phyloP scores from a whole-genome alignment of 2,329 filamentous ascomycete species.

The Lithohypha guttulata region DNA sequence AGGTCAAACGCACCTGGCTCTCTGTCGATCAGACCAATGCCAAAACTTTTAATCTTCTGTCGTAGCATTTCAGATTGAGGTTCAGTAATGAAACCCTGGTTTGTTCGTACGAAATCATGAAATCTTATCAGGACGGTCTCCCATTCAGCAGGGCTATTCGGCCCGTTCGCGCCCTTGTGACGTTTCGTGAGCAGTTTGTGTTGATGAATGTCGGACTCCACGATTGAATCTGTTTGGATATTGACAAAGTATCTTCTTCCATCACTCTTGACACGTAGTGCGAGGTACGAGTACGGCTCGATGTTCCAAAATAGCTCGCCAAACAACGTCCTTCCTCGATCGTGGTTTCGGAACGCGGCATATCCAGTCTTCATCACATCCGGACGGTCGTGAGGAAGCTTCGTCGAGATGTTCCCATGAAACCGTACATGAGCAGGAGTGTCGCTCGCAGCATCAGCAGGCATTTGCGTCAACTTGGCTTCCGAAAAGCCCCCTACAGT shows the following conservation, averaged over 20 bases:
- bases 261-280: slow-evolving; percentile 79
- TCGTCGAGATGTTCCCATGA: slow-evolving; percentile 76
- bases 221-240: slow-evolving; percentile 85
- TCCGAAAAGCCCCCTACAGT: slow-evolving; percentile 80
- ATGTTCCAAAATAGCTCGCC: slow-evolving; percentile 80
- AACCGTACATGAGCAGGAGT: slow-evolving; percentile 63
- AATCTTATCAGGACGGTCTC: slow-evolving; percentile 89
- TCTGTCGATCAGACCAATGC: slow-evolving; percentile 80
- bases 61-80: slow-evolving; percentile 83
- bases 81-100: slow-evolving; percentile 82
- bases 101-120: slow-evolving; percentile 89
- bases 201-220: slow-evolving; percentile 92
- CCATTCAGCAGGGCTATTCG: slow-evolving; percentile 64
- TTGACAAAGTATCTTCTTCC: slow-evolving; percentile 91
- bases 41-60: slow-evolving; percentile 74
- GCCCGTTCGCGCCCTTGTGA: slow-evolving; percentile 25
- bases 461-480: slow-evolving; percentile 57
- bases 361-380: slow-evolving; percentile 72
- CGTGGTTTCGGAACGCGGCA: slow-evolving; percentile 77
- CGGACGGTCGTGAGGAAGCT: slow-evolving; percentile 64
- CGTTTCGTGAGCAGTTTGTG: slow-evolving; percentile 60
- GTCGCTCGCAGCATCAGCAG: slow-evolving; percentile 30
- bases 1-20: slow-evolving; percentile 82
- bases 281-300: slow-evolving; percentile 78
- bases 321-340: slow-evolving; percentile 68